Evolutionary conservation across 2,329 filamentous ascomycete genomes (phyloP), one percentile per base, ranked within the genome.

Genomic region (Apiospora saccharicola): DNA sequence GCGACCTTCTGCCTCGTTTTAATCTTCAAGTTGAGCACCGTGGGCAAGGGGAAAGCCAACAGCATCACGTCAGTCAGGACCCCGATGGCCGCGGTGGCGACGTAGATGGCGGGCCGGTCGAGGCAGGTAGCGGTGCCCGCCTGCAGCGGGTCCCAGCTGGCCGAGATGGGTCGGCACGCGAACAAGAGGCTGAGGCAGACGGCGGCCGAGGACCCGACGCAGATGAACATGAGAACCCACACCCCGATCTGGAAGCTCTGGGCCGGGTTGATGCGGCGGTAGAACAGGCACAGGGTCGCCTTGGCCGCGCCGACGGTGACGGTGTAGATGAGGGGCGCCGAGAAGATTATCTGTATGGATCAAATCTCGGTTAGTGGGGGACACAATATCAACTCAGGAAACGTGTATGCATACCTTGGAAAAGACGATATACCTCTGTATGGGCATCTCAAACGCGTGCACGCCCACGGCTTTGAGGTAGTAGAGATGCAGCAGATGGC

Each of bases 21-120:
- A 47, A 88, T 82, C 68, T 85, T 83, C 0, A 88, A 76, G n/a
- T 79, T 80, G 37, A 85, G 76, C 0, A 88, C 79, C 47, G 86
- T 85, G 0, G 82, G 83, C 41, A 88, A 81, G 0, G 86, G 86
- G 2, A 88, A 75, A 0, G 81, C 74, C 68, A 86, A 86, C 22
- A 87, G 81, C 7, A 87, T 74, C 5, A 88, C 69, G 74, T 88
- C 86, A 10, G 85, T 86, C 22, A 83, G 71, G 67, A 88, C 85
- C 72, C 87, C 87, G 24, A 85, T 79, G 3, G 81, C 83, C 0
- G 86, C 85, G 19, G 86, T 87, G 47, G 83, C 81, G 44, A 88
- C 83, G 75, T 87, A 88, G 37, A 88, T 82, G 1, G 82, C 78
- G n/a, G 85, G 81, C 30, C 83, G 81, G 67, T 86, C 79, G 57